Conservation (phyloP, 164 flowering plant genomes). For the Piper betle region DNA sequence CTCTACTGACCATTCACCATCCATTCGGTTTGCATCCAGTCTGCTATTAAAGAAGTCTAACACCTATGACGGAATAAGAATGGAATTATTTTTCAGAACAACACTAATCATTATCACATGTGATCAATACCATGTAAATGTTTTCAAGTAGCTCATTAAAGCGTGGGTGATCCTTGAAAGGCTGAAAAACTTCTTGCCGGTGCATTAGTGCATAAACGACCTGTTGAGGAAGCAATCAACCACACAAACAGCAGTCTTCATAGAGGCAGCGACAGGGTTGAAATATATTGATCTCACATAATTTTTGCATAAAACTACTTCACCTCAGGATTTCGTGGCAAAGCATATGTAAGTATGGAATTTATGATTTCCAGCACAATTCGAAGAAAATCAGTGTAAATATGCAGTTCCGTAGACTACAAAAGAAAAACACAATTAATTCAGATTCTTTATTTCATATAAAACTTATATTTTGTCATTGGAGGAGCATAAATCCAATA, state of each 20-base stretch:
- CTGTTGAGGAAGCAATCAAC: conserved; percentile 19
- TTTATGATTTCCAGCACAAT: conserved; percentile 91
- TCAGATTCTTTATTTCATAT: neutral
- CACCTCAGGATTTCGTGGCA: conserved; percentile 97
- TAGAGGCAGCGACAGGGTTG: neutral
- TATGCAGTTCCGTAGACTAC: conserved; percentile 83
- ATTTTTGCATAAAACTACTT: too few relatives aligned
- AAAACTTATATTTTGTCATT: neutral
- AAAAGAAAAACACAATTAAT: conserved; percentile 5
- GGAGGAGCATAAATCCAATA: too few relatives aligned
- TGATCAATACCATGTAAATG: conserved; percentile 50
- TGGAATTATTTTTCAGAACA: neutral
- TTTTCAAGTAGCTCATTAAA: conserved; percentile 87
- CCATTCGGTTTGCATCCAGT: conserved; percentile 68
- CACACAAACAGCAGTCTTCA: too few relatives aligned
- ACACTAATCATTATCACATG: neutral
- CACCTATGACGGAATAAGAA: conserved; percentile 37
- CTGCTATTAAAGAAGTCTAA: conserved; percentile 90
- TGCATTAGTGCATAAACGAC: conserved; percentile 96
- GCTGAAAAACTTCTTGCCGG: conserved; percentile 84
- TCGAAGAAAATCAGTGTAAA: conserved; percentile 83
- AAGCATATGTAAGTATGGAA: conserved; percentile 81
- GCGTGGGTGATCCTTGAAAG: conserved; percentile 89
- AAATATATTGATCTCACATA: neutral
- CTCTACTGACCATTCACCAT: conserved; percentile 91